Conservation (phyloP, 2,329 filamentous ascomycete species). For the Pyrenochaeta sp. region DNA sequence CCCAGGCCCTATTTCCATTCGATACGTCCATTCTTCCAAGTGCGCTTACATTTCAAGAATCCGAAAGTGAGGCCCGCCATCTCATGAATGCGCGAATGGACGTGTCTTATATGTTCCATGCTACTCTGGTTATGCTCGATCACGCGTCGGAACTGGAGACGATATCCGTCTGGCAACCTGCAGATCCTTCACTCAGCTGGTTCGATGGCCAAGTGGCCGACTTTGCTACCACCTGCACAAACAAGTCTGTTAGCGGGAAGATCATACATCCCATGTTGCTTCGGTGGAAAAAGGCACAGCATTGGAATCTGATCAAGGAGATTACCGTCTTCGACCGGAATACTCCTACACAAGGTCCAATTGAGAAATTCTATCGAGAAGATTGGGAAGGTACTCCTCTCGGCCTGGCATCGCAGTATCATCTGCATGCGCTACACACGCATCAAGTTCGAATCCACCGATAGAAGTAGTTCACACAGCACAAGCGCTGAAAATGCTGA, state of each 20-base stretch:
- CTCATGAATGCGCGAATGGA: conserved; percentile 36
- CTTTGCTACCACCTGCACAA: conserved; percentile 33
- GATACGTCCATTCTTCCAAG: conserved; percentile 26
- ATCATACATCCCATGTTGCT: conserved; percentile 35
- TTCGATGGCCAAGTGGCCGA: conserved; percentile 33
- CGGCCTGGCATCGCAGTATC: conserved; percentile 38
- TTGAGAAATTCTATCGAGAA: conserved; percentile 24
- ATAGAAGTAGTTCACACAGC: background rate
- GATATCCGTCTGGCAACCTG: conserved; percentile 38
- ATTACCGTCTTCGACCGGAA: conserved; percentile 26
- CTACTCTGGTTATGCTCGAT: conserved; percentile 28
- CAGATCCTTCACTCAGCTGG: conserved; percentile 32
- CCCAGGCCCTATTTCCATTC: conserved; percentile 29
- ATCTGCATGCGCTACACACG: conserved; percentile 21
- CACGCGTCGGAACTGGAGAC: conserved; percentile 26
- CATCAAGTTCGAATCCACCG: conserved; percentile 17
- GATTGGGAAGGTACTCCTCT: conserved; percentile 29
- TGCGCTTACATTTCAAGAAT: conserved; percentile 24
- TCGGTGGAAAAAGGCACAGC: conserved; percentile 26
- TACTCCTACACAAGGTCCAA: background rate
- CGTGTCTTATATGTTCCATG: conserved; percentile 32
- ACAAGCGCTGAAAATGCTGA: background rate
- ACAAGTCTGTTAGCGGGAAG: conserved; percentile 29
- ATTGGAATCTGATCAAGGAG: conserved; percentile 36
- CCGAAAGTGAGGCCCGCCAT: conserved; percentile 21